Evolutionary conservation across 1,284 basidiomycete genomes (phyloP), one percentile per base, ranked within the genome.

Genomic region (Sporisorium graminicola): DNA sequence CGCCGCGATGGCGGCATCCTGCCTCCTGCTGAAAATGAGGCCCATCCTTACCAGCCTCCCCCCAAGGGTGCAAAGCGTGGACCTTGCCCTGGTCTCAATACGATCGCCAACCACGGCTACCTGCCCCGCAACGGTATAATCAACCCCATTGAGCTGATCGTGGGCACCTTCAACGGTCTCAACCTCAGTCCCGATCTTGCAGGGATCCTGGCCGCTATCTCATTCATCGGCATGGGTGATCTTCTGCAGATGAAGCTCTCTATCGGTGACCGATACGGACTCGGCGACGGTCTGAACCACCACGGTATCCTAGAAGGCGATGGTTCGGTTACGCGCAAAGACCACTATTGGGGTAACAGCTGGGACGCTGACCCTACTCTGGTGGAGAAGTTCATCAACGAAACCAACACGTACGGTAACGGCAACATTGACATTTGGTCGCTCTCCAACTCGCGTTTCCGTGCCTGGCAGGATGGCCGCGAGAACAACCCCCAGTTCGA

Each of bases 41-140:
- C 31, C 20, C 68, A 71, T n/a, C 57, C 67, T 7, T 69, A 57
- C 57, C 60, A 69, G 43, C 18, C 67, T 6, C 67, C 52, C n/a
- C 26, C 56, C 0, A 1, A 13, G 7, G 69, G 69, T 6, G 63
- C 58, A 26, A 65, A 62, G 26, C 69, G 69, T 29, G 85, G 86
- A 44, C 80, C 82, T 12, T 86, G 85, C 68, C 86, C 86, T 5
- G 85, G 84, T 31, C 75, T 86, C 42, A 86, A 86, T 78, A 82
- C 83, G 0, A 56, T 83, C 14, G 86, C 86, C 35, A 85, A 84
- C 59, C 82, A 86, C 69, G 47, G 78, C 62, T 70, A 63, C 64
- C 27, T 65, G 7, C 61, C 61, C 1, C 59, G 81, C 31, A 75
- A 66, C 60, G 86, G 86, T 43, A 70, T 86, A 42, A 76, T 85